Evolutionary conservation across 1,139 yeast species (phyloP).

Genomic region (Debaryomyces subglobosus): DNA sequence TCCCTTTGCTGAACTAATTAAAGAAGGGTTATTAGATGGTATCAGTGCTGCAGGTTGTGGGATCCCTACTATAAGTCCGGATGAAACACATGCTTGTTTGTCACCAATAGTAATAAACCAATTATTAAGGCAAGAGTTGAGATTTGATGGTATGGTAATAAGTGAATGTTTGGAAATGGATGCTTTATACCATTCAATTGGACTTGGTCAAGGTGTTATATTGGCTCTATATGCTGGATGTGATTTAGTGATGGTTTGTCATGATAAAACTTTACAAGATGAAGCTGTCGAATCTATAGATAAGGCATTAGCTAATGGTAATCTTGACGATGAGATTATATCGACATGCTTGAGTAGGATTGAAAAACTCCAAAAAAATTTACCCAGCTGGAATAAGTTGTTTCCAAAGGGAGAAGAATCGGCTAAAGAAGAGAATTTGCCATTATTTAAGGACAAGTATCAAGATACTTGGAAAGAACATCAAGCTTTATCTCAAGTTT

Average conservation of each 20-base stretch:
- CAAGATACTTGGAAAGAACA: constrained; percentile 48
- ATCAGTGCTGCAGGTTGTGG: constrained; percentile 70
- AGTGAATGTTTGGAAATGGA: constrained; percentile 71
- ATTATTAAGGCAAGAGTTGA: constrained; percentile 53
- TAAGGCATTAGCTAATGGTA: constrained; percentile 57
- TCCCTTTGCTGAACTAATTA: constrained; percentile 56
- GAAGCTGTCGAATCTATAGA: constrained; percentile 61
- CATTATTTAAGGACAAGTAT: constrained; percentile 28
- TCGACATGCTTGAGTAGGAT: constrained; percentile 48
- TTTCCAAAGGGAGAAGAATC: constrained; percentile 42
- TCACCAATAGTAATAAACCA: constrained; percentile 60
- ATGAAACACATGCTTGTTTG: constrained; percentile 66
- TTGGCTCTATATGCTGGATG: constrained; percentile 67
- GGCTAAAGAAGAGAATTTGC: constrained; percentile 27
- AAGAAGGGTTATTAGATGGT: constrained; percentile 55
- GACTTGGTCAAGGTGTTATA: constrained; percentile 68
- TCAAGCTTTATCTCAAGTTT: constrained; percentile 44
- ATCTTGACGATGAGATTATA: constrained; percentile 52
- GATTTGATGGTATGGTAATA: constrained; percentile 62
- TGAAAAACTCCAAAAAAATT: constrained; percentile 43
- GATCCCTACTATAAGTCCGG: constrained; percentile 63
- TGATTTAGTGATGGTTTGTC: constrained; percentile 67
- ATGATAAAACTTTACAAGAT: constrained; percentile 55
- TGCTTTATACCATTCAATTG: constrained; percentile 62
- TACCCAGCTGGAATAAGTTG: constrained; percentile 53